Conservation (phyloP, 208 protist species). For the Trypanosoma avium region DNA sequence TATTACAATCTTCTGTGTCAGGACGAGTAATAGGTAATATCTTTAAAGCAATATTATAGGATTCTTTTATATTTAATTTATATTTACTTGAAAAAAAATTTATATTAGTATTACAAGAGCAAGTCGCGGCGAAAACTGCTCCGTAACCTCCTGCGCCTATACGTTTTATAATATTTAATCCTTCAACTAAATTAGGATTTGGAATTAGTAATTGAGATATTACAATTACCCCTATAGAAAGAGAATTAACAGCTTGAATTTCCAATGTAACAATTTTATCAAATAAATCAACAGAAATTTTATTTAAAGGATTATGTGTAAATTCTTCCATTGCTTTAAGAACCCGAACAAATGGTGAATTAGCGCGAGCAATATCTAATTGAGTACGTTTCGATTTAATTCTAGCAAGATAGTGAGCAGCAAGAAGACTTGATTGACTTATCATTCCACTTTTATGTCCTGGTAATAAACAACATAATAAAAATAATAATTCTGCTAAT, state of each 20-base stretch:
- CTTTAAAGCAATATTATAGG: conserved; percentile 55
- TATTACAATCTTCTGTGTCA: conserved; percentile 40
- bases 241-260: not conserved
- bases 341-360: not conserved
- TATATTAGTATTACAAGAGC: not conserved
- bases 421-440: conserved; percentile 6
- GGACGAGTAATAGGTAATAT: conserved; percentile 53
- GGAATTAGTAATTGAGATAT: conserved; percentile 61
- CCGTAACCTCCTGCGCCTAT: conserved; percentile 78
- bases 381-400: not conserved
- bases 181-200: conserved; percentile 20
- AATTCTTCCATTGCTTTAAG: conserved; percentile 4
- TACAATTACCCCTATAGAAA: conserved; percentile 45
- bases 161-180: conserved; percentile 36
- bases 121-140: conserved; percentile 40
- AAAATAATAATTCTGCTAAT: conserved; percentile 60
- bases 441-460: conserved; percentile 52
- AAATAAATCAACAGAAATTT: not conserved
- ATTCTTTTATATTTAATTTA: not conserved
- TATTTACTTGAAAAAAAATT: not conserved
- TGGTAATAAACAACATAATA: conserved; percentile 47
- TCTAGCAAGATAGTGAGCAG: not conserved
- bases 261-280: conserved; percentile 7
- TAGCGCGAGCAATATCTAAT: not conserved
- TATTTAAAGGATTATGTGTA: not conserved